Base-by-base conservation (phyloP, 2,329 filamentous ascomycete genomes). In the Penicillium aurantiogriseum region DNA sequence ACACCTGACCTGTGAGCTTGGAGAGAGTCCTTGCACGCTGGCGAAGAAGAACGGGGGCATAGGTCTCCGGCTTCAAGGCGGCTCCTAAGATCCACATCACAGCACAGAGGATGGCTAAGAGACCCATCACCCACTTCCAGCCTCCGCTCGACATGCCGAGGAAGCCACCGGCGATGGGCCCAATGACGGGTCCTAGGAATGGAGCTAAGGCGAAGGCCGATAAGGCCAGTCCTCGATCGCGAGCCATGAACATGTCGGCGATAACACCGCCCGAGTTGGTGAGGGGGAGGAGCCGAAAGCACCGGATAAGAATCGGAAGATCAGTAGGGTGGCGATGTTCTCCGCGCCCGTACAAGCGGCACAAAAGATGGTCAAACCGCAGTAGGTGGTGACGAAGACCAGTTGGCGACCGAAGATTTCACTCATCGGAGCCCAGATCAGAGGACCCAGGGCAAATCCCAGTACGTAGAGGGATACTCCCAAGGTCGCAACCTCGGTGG, bases 91-190 rank as follows among this genome's bases (percentile, higher is more conserved):
- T 67, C 73, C 84, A 87, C 49, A 88, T 79, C 11, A 80, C 73
- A 10, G 84, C 85, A 2, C 84, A 86, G 69, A 89, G 87, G 58
- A 85, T 84, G 50, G 83, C 80, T 67, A 86, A 80, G 48, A 89
- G 72, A 1, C 85, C 85, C 70, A 84, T 79, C 23, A 90, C 83
- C 88, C 88, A 90, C 65, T 85, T 78, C 88, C 88, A 90, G 17
- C 86, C 50, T 19, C 50, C 87, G 15, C 80, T 81, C 2, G 80
- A 78, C 69, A 86, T 80, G 10, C 85, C 84, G 1, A 89, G 75
- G 70, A 90, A 91, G 2, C 87, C 87, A 60, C 85, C 85, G 7
- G 83, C 81, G 45, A 90, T 85, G 1, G 88, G 88, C 0, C 88
- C 86, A 68, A 76, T 83, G 54, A 74, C 82, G 0, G 88, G 86